Conservation (phyloP, 2,329 filamentous ascomycete species). For the Pestalotiopsis sp. region DNA sequence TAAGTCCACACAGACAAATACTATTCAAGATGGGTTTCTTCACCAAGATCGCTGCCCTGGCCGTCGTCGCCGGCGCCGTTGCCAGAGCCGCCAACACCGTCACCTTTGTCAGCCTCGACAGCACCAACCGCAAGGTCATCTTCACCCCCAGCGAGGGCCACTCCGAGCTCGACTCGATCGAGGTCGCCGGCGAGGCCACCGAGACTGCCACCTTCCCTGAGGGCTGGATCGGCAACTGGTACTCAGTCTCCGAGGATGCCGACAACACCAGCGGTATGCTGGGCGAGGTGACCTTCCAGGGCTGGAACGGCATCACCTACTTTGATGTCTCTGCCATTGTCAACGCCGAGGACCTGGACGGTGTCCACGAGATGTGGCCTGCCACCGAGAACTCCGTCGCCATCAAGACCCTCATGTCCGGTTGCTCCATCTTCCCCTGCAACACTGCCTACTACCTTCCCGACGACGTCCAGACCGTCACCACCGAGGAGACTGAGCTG, state of each 20-base stretch:
- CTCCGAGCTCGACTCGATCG: conserved; percentile 36
- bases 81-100: conserved; percentile 48
- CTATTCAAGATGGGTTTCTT: conserved; percentile 55
- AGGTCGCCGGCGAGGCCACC: conserved; percentile 37
- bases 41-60: conserved; percentile 42
- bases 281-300: conserved; percentile 51
- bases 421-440: conserved; percentile 54
- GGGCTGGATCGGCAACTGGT: conserved; percentile 51
- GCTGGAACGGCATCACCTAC: conserved; percentile 49
- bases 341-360: conserved; percentile 46
- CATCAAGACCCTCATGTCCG: conserved; percentile 41
- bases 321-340: conserved; percentile 62
- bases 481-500: conserved; percentile 47
- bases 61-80: conserved; percentile 40
- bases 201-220: conserved; percentile 43
- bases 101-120: conserved; percentile 61
- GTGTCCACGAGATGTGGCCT: conserved; percentile 57
- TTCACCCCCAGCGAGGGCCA: conserved; percentile 47
- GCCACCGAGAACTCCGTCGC: conserved; percentile 20
- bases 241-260: conserved; percentile 46
- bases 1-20: conserved; percentile 13
- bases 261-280: conserved; percentile 49
- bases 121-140: conserved; percentile 46
- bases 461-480: conserved; percentile 58
- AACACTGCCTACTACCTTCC: conserved; percentile 52